phyloP scores from a whole-genome alignment of 768 basidiomycete species.

The Multifurca ochricompacta region DNA sequence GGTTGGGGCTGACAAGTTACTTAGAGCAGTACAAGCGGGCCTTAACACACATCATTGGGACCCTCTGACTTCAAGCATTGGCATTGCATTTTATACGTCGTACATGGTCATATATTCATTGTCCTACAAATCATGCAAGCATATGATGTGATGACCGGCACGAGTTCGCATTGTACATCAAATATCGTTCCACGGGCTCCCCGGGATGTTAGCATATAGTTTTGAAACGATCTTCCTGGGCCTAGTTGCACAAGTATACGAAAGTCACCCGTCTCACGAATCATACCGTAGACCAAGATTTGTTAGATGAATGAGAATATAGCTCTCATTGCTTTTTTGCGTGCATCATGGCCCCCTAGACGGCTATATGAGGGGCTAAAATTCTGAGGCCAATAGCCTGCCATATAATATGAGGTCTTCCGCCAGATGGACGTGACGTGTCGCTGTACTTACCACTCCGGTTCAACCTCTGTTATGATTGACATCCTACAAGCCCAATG shows the following conservation, averaged over 20 bases:
- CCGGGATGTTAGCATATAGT: too few relatives aligned
- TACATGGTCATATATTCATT: conserved; percentile 1
- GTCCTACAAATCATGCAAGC: neutral
- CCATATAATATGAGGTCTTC: neutral
- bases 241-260: neutral
- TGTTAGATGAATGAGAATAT: neutral
- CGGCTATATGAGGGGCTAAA: neutral
- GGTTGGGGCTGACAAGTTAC: conserved; percentile 17
- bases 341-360: neutral
- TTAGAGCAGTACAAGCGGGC: conserved; percentile 4
- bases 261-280: neutral
- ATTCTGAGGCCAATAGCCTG: conserved; percentile 14
- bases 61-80: conserved; percentile 4
- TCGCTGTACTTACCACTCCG: conserved; percentile 63
- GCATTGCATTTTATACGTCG: conserved; percentile 1
- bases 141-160: neutral
- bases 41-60: conserved; percentile 7
- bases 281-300: neutral
- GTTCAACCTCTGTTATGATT: conserved; percentile 88
- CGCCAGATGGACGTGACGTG: neutral
- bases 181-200: neutral
- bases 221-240: neutral
- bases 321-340: neutral
- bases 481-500: conserved; percentile 54
- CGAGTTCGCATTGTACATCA: conserved; percentile 2